phyloP scores from a whole-genome alignment of 345 rosid genomes.

The Carallia pectinifolia region DNA sequence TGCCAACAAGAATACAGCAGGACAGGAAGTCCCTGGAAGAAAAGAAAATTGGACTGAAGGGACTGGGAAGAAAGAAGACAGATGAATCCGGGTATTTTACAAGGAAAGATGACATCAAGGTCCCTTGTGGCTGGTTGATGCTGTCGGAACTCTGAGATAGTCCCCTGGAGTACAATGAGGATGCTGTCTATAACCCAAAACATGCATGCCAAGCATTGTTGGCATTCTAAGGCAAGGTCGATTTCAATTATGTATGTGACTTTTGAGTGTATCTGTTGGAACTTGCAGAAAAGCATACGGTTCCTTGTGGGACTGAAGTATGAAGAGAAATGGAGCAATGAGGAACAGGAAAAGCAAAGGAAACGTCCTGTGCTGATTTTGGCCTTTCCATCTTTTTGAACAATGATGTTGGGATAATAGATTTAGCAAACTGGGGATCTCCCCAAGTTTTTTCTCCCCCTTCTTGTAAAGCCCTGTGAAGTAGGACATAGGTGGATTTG shows the following conservation, averaged over 20 bases:
- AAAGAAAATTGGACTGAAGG: conserved; percentile 65
- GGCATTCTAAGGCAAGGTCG: no score
- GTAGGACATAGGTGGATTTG: neutral
- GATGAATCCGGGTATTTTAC: conserved; percentile 65
- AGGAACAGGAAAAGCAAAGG: neutral
- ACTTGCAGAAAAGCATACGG: neutral
- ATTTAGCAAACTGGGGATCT: no score
- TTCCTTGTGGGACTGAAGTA: neutral
- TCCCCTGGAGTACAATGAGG: conserved; percentile 73
- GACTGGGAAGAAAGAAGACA: conserved; percentile 68
- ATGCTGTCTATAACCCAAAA: conserved; percentile 73
- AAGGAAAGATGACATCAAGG: conserved; percentile 59
- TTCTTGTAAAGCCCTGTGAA: neutral
- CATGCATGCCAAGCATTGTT: conserved; percentile 36
- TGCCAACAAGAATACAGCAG: conserved; percentile 12
- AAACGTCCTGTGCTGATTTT: neutral
- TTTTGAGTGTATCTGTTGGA: conserved; percentile 5
- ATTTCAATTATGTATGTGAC: no score
- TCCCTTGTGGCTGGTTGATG: conserved; percentile 68
- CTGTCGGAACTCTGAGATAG: conserved; percentile 56
- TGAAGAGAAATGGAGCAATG: neutral
- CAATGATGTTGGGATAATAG: neutral
- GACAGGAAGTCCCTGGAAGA: conserved; percentile 55
- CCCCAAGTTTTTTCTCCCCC: no score
- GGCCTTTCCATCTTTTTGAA: neutral